Percentiles rank a stretch among this genome's conserved stretches.
Conservation (phyloP, 176 grass and related monocot genomes). For the Oryza officinalis region DNA sequence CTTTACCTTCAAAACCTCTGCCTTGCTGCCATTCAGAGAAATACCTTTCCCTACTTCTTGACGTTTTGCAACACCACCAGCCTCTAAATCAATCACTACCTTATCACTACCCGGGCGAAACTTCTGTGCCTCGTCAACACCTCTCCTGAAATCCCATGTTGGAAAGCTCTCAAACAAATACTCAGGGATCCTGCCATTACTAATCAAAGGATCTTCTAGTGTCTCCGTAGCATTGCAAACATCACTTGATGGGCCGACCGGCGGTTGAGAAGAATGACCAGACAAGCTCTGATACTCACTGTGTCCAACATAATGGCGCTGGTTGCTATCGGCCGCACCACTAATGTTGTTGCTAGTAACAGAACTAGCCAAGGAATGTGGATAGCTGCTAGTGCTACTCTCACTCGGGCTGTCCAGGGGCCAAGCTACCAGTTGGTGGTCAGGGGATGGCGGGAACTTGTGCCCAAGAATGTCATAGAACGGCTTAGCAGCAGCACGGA, state of each 20-base stretch:
- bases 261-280: slow-evolving; percentile 34
- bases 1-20: slow-evolving; percentile 47
- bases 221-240: slow-evolving; percentile 17
- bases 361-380: slow-evolving; percentile 30
- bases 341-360: slow-evolving; percentile 33
- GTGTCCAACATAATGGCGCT: neutral
- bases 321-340: slow-evolving; percentile 35
- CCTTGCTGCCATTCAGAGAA: slow-evolving; percentile 27
- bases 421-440: slow-evolving; percentile 13
- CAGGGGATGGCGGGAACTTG: slow-evolving; percentile 80
- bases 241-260: slow-evolving; percentile 32
- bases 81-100: slow-evolving; percentile 56
- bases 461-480: slow-evolving; percentile 97
- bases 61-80: slow-evolving; percentile 27
- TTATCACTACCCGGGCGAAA: slow-evolving; percentile 56
- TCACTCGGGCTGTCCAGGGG: slow-evolving; percentile 56
- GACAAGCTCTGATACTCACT: slow-evolving; percentile 20
- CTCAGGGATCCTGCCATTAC: slow-evolving; percentile 52
- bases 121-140: slow-evolving; percentile 73
- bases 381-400: slow-evolving; percentile 40
- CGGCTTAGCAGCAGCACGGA: slow-evolving; percentile 68
- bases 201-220: slow-evolving; percentile 73
- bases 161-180: slow-evolving; percentile 78
- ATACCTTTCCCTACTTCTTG: slow-evolving; percentile 29
- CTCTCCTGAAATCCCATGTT: slow-evolving; percentile 93